Conservation (phyloP, 768 basidiomycete genomes). For the Kondoa malvinella region DNA sequence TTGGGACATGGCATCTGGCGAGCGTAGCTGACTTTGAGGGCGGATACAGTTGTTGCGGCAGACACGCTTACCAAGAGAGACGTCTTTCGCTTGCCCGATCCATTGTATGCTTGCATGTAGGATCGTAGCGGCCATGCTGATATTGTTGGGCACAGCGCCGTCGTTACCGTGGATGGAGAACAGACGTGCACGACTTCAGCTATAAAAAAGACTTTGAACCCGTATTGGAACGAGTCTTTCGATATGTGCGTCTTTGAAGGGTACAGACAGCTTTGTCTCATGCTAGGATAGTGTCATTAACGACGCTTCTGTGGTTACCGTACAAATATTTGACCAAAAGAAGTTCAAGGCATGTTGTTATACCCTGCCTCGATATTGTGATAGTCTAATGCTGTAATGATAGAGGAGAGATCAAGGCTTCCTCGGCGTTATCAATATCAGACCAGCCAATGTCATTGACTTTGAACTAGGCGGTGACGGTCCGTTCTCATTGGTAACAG, state of each 20-base stretch:
- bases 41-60: constrained; percentile 49
- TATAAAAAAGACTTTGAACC: constrained; percentile 86
- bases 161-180: constrained; percentile 93
- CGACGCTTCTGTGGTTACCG: constrained; percentile 91
- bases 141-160: too few relatives aligned
- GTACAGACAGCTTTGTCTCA: not conserved
- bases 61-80: constrained; percentile 86
- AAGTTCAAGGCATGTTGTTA: constrained; percentile 57
- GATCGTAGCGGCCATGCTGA: not conserved
- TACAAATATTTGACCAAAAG: constrained; percentile 97
- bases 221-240: constrained; percentile 96
- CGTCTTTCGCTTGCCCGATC: constrained; percentile 23
- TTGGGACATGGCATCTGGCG: too few relatives aligned
- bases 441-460: constrained; percentile 76
- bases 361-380: not conserved
- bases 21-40: too few relatives aligned
- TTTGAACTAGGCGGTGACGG: constrained; percentile 84
- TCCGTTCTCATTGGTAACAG: constrained; percentile 34
- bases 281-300: constrained; percentile 55
- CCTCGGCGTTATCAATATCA: constrained; percentile 88
- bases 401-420: constrained; percentile 86
- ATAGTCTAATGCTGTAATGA: not conserved
- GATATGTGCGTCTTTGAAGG: constrained; percentile 53
- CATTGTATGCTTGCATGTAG: constrained; percentile 20
- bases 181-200: constrained; percentile 94